Evolutionary conservation across 176 grass and related monocot species (phyloP), one percentile per base, ranked within the genome.

Genomic region (Thinopyrum elongatum): DNA sequence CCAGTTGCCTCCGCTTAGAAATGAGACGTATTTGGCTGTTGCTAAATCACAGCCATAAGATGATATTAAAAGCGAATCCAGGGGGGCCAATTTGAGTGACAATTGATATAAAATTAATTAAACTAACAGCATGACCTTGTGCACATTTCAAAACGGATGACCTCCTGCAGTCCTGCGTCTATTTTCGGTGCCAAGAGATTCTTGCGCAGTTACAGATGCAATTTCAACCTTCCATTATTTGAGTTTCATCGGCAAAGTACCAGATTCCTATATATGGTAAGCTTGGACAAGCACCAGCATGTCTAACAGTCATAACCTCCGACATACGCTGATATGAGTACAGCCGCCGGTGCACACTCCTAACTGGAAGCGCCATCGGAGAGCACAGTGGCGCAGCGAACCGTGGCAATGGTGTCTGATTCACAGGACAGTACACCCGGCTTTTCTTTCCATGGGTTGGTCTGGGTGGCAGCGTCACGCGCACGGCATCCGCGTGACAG

Each of bases 401-500:
- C 14, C 25, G 4, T 65, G 27, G 27, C 28, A 17, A 29, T 33
- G 64, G 64, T 34, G 30, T 34, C 58, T 10, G 22, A 19, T 60
- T n/a, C 22, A 60, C 41, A 42, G 41, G 41, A 42, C 41, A 42
- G 41, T 10, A 42, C 41, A 42, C 10, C 41, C 1, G 22, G 14
- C 2, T 75, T 29, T 49, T 29, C 14, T 49, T 28, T 14, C 41
- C 41, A 27, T 74, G 39, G 70, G 25, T 17, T 25, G n/a, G n/a
- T 47, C 1, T 3, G 39, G 44, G 41, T 11, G 30, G 17, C 3
- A 8, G 21, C 4, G 0, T 77, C 76, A 89, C 1, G 80, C 78
- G 17, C 79, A 87, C 1, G 80, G 71, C 74, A 76, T 63, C 49
- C 76, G 31, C 2, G 47, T 68, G 27, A 36, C 85, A 0, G 84